Conservation (phyloP, 495 filamentous ascomycete genomes). For the Pyrenopolyporus hunteri region DNA sequence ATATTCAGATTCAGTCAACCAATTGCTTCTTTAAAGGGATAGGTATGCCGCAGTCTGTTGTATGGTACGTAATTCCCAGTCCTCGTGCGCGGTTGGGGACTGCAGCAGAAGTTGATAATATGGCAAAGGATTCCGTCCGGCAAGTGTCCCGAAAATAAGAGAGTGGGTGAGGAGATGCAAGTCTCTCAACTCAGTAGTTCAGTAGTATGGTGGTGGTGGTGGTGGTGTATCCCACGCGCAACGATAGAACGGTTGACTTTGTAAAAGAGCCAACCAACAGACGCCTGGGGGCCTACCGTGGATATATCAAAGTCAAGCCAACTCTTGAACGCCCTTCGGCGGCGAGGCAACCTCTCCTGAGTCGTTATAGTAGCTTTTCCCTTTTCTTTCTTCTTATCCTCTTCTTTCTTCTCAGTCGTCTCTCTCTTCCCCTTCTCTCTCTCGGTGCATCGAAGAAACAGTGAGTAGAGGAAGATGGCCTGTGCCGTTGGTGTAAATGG, state of each 20-base stretch:
- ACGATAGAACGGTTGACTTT: constrained; percentile 21
- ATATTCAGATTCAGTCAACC: constrained; percentile 39
- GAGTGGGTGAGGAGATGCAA: constrained; percentile 26
- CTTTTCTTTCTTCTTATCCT: constrained; percentile 17
- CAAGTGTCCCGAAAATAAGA: constrained; percentile 27
- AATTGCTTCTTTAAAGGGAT: constrained; percentile 38
- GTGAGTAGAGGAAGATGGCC: constrained; percentile 11
- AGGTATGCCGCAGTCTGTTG: constrained; percentile 24
- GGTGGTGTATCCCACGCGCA: constrained; percentile 37
- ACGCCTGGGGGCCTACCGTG: constrained; percentile 31
- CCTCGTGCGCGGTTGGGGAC: constrained; percentile 37
- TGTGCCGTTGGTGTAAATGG: constrained; percentile 39
- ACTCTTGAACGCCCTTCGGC: constrained; percentile 20
- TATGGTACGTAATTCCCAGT: constrained; percentile 32
- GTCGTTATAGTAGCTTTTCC: constrained; percentile 17
- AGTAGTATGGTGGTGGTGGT: constrained; percentile 30
- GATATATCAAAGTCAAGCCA: constrained; percentile 24
- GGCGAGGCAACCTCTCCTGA: constrained; percentile 16
- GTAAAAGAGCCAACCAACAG: constrained; percentile 33
- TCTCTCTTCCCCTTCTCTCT: constrained; percentile 20
- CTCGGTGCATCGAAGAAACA: constrained; percentile 32
- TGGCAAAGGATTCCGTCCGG: constrained; percentile 28
- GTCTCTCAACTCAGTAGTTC: constrained; percentile 24
- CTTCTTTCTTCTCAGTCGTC: constrained; percentile 19
- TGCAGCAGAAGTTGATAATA: constrained; percentile 28